phyloP scores from a whole-genome alignment of 2,329 filamentous ascomycete species.

The Nemania sp. region DNA sequence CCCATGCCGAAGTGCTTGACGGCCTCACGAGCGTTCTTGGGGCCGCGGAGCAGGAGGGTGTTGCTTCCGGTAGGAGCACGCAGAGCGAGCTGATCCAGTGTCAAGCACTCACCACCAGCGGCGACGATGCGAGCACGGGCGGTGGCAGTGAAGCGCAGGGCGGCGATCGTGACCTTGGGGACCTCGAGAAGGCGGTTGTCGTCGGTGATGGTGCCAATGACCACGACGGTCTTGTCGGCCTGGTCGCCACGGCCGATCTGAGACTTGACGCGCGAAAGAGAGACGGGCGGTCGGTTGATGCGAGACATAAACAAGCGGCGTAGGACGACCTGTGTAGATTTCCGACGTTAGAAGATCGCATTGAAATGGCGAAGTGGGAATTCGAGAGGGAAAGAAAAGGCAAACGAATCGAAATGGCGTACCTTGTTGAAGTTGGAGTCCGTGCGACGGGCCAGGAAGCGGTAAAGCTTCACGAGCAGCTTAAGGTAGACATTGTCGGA shows the following conservation, averaged over 20 bases:
- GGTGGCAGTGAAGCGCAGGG: slow-evolving; percentile 94
- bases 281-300: slow-evolving; percentile 96
- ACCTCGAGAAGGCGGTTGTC: slow-evolving; percentile 91
- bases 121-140: slow-evolving; percentile 91
- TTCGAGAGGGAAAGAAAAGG: background rate
- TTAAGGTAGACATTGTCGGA: slow-evolving; percentile 98
- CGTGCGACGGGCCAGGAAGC: slow-evolving; percentile 94
- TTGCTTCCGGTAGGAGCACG: slow-evolving; percentile 94
- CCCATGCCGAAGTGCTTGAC: slow-evolving; percentile 99
- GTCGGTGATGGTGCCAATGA: slow-evolving; percentile 95
- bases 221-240: slow-evolving; percentile 85
- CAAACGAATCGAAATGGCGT: background rate
- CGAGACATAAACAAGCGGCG: slow-evolving; percentile 98
- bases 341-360: background rate
- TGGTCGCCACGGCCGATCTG: slow-evolving; percentile 65
- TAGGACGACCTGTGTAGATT: slow-evolving; percentile 67
- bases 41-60: slow-evolving; percentile 94
- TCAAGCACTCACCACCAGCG: slow-evolving; percentile 93
- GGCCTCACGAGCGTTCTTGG: slow-evolving; percentile 97
- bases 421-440: slow-evolving; percentile 96
- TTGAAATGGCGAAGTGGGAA: background rate
- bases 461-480: slow-evolving; percentile 97
- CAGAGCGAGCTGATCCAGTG: slow-evolving; percentile 95
- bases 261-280: slow-evolving; percentile 83
- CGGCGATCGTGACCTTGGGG: slow-evolving; percentile 92